Evolutionary conservation across 2,329 filamentous ascomycete species (phyloP).

Genomic region (Tolypocladium guangdongense): DNA sequence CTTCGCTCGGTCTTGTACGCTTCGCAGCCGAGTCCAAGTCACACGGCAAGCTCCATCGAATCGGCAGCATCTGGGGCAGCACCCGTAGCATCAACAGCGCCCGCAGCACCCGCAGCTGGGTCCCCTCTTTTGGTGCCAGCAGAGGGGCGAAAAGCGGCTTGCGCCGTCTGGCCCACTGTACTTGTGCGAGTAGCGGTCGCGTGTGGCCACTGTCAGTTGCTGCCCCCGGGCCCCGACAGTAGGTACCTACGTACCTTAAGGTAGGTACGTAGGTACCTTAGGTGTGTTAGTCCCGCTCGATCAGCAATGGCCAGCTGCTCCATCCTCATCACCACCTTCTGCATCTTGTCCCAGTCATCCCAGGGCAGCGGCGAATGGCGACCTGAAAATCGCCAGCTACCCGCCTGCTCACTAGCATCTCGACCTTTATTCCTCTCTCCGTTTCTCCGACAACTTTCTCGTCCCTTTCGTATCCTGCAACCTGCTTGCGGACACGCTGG

Average conservation of each 20-base stretch:
- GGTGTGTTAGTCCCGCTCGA: neutral
- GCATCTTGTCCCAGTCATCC: neutral
- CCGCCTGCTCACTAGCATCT: neutral
- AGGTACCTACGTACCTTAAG: neutral
- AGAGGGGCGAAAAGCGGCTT: neutral
- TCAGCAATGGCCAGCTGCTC: neutral
- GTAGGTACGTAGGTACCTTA: neutral
- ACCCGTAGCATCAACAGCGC: too few relatives aligned
- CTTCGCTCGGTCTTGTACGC: neutral
- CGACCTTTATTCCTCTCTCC: neutral
- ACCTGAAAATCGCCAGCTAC: neutral
- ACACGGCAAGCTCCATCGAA: neutral
- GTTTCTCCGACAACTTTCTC: neutral
- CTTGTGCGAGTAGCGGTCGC: neutral
- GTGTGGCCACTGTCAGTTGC: neutral
- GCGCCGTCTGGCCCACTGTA: neutral
- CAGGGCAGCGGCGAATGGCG: conserved; percentile 4
- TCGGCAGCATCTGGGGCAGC: neutral
- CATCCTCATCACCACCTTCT: neutral
- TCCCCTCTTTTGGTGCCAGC: neutral
- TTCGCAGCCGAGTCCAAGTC: neutral
- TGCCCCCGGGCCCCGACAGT: neutral
- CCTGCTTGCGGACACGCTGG: neutral
- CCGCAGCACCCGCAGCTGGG: neutral
- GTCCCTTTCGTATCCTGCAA: neutral